Base-by-base conservation (phyloP, 2,329 filamentous ascomycete genomes). In the Teratosphaeria viscida region DNA sequence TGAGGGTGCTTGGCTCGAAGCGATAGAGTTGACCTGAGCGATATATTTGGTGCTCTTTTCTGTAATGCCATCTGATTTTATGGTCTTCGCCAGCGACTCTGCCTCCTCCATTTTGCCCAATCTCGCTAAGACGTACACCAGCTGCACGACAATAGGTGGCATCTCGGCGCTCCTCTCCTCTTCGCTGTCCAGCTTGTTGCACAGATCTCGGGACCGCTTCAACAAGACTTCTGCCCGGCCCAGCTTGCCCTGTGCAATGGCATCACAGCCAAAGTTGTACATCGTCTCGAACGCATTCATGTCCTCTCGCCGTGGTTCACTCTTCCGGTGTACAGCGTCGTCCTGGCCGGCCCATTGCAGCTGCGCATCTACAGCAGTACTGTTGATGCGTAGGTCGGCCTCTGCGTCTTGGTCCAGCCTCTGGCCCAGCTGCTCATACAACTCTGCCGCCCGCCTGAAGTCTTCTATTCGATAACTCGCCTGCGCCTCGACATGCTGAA, bases 241-340 rank as follows among this genome's bases (percentile, higher is more conserved):
- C 43, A 89, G 77, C 65, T 89, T 85, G 7, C 85, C 86, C 54
- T 83, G 79, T 14, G 87, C 87, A 66, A 94, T 85, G 71, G 83
- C 84, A 23, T 81, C 81, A 71, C 89, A 92, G 8, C 88, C 89
- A 27, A 84, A 82, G 72, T 95, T 95, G 75, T 89, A 95, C 11
- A 88, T 86, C 29, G 87, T 86, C 76, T 94, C 90, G 66, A 94
- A 94, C 1, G 86, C 83, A 63, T 91, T 87, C 29, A 88, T 74
- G 66, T 89, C 84, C 61, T 85, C 83, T 60, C 80, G 76, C 6
- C 75, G 75, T 8, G 81, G 77, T 68, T 82, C 83, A 16, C 34
- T 56, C 72, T 82, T 82, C 64, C 79, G 80, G 60, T 76, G 74
- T 43, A 78, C 78, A 39, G 78, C 69, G 60, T 81, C 74, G 19